These are phyloP conservation scores for Kuraishia molischiana DNA, from an alignment of 805 yeast genomes.

Conservation along the genomic window DNA sequence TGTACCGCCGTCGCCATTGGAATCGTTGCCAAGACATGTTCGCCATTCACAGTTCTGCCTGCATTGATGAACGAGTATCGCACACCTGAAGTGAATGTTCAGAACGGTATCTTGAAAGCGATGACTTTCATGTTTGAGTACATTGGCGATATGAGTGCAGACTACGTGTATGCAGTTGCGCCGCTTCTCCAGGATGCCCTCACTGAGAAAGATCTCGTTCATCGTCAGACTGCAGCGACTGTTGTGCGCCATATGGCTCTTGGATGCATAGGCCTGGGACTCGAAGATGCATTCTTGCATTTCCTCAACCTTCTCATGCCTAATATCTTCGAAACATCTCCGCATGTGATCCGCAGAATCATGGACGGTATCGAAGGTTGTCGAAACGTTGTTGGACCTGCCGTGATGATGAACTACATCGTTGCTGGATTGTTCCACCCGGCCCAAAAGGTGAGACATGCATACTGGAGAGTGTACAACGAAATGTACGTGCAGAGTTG, in stretches of 20 bases:
- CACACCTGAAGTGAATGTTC: slow-evolving; percentile 86
- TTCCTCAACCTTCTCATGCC: slow-evolving; percentile 77
- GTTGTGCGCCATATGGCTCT: slow-evolving; percentile 77
- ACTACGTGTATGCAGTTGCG: slow-evolving; percentile 70
- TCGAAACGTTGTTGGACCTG: slow-evolving; percentile 66
- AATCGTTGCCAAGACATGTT: slow-evolving; percentile 87
- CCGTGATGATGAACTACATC: slow-evolving; percentile 61
- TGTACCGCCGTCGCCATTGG: slow-evolving; percentile 98
- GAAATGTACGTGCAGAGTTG: slow-evolving; percentile 61
- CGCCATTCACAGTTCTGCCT: slow-evolving; percentile 89
- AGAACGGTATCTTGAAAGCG: slow-evolving; percentile 90
- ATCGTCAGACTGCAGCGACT: slow-evolving; percentile 90
- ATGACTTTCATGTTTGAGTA: slow-evolving; percentile 89
- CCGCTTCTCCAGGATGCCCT: slow-evolving; percentile 84
- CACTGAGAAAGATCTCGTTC: slow-evolving; percentile 84
- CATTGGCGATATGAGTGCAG: slow-evolving; percentile 69
- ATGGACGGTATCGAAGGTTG: slow-evolving; percentile 72
- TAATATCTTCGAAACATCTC: slow-evolving; percentile 87
- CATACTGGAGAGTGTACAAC: slow-evolving; percentile 84
- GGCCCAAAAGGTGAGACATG: slow-evolving; percentile 72
- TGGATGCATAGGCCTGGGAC: slow-evolving; percentile 64
- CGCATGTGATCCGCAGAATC: slow-evolving; percentile 83
- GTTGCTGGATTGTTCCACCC: slow-evolving; percentile 93
- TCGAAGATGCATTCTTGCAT: slow-evolving; percentile 79
- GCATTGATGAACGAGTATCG: slow-evolving; percentile 93